Percentiles rank a stretch among this genome's conserved stretches.
phyloP scores from a whole-genome alignment of 768 basidiomycete genomes.

The Daedaleopsis sinensis region DNA sequence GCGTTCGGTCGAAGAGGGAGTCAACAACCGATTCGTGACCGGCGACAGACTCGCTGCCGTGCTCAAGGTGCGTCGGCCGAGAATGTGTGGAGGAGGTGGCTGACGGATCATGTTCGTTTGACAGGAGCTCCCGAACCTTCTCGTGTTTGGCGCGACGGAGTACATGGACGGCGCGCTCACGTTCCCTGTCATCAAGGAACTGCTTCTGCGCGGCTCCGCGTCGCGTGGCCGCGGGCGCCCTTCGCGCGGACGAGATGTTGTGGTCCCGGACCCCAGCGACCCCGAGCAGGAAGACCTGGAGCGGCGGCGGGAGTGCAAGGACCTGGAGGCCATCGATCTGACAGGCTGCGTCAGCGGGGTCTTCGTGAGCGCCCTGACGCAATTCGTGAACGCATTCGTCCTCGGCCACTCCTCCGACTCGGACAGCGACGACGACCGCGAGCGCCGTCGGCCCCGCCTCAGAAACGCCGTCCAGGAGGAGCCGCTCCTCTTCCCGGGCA shows the following conservation, averaged over 20 bases:
- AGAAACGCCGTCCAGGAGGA: slow-evolving; percentile 45
- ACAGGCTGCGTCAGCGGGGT: slow-evolving; percentile 94
- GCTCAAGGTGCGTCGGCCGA: slow-evolving; percentile 60
- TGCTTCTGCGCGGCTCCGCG: slow-evolving; percentile 83
- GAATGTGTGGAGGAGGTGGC: slow-evolving; percentile 5
- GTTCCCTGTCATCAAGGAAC: slow-evolving; percentile 81
- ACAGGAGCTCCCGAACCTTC: slow-evolving; percentile 88
- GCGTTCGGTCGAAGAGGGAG: slow-evolving; percentile 87
- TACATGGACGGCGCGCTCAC: slow-evolving; percentile 97
- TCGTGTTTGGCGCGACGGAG: slow-evolving; percentile 93
- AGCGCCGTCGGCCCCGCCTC: slow-evolving; percentile 39
- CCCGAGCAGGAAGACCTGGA: slow-evolving; percentile 79
- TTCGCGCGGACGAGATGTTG: slow-evolving; percentile 60
- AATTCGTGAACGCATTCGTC: slow-evolving; percentile 76
- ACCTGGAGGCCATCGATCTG: slow-evolving; percentile 87
- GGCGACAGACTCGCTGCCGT: slow-evolving; percentile 80
- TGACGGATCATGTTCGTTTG: neutral
- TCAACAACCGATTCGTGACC: slow-evolving; percentile 91
- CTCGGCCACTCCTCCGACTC: slow-evolving; percentile 40
- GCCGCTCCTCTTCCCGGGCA: slow-evolving; percentile 62
- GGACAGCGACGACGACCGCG: slow-evolving; percentile 45
- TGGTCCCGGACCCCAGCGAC: slow-evolving; percentile 53
- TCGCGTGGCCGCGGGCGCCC: slow-evolving; percentile 72
- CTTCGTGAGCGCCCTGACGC: slow-evolving; percentile 83
- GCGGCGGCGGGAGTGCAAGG: slow-evolving; percentile 69